Conservation (phyloP, 2,329 filamentous ascomycete genomes). For the Ambrosiella xylebori region DNA sequence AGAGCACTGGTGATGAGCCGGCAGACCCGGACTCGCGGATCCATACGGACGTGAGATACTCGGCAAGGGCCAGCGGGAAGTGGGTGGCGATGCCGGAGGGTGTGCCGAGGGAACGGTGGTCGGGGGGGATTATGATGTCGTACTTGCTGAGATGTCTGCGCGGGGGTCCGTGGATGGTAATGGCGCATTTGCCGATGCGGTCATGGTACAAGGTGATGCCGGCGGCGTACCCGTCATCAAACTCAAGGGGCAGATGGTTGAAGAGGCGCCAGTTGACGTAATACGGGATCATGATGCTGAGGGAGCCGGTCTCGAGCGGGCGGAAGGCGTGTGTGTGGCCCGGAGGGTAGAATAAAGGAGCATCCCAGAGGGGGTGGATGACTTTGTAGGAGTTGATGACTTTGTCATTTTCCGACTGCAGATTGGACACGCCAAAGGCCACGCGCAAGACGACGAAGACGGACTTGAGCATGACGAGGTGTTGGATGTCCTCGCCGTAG, state of each 20-base stretch:
- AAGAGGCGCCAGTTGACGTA: constrained; percentile 11
- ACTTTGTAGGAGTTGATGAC: constrained; percentile 5
- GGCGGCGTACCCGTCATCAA: constrained; percentile 6
- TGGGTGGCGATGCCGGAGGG: constrained; percentile 10
- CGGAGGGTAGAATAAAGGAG: constrained; percentile 4
- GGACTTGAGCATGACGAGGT: constrained; percentile 10
- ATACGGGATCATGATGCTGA: constrained; percentile 12
- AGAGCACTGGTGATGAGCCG: constrained; percentile 10
- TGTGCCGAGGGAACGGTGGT: constrained; percentile 1
- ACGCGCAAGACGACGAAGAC: constrained; percentile 11
- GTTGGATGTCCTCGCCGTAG: constrained; percentile 7
- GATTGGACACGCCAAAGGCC: constrained; percentile 10
- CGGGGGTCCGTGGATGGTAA: constrained; percentile 7
- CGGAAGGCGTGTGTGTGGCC: constrained; percentile 9
- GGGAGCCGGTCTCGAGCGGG: constrained; percentile 5
- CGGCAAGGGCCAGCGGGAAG: constrained; percentile 2
- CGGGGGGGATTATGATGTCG: neutral
- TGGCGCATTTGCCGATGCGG: constrained; percentile 10
- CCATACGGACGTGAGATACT: constrained; percentile 5
- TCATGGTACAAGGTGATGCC: constrained; percentile 10
- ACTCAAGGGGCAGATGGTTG: constrained; percentile 8
- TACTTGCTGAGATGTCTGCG: neutral
- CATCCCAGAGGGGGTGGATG: constrained; percentile 11
- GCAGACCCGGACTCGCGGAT: constrained; percentile 7
- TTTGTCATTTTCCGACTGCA: constrained; percentile 10